Percentiles rank a stretch among this genome's conserved stretches.
Conservation (phyloP, 805 yeast genomes). For the Starmerella geochares region DNA sequence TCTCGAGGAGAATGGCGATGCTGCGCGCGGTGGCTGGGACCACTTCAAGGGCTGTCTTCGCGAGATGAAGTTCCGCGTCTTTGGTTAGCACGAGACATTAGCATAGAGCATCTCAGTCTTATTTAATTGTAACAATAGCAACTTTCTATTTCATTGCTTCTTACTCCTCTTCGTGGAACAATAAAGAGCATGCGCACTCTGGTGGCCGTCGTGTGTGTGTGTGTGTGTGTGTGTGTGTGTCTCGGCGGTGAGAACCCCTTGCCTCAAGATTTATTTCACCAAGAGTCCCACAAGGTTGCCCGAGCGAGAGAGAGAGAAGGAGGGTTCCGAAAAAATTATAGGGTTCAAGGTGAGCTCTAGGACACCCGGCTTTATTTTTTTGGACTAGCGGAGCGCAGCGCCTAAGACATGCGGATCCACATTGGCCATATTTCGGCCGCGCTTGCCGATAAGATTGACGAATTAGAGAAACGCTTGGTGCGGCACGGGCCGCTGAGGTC, state of each 20-base stretch:
- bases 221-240: no score
- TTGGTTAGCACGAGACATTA: background rate
- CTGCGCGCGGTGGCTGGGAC: constrained; percentile 29
- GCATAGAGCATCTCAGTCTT: background rate
- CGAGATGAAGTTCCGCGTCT: constrained; percentile 19
- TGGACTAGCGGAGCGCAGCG: no score
- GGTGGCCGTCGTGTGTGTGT: background rate
- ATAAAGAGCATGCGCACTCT: no score
- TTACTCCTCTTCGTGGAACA: no score
- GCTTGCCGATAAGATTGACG: constrained; percentile 39
- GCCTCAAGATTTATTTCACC: background rate
- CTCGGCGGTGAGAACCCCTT: background rate
- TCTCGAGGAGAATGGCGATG: constrained; percentile 87
- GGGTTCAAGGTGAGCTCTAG: no score
- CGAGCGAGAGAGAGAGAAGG: no score
- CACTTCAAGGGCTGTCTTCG: constrained; percentile 22
- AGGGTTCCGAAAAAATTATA: background rate
- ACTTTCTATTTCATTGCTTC: background rate
- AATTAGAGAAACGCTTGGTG: constrained; percentile 45
- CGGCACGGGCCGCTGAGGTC: constrained; percentile 50
- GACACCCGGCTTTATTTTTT: no score
- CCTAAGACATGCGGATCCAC: constrained; percentile 39
- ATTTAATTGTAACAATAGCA: constrained; percentile 4
- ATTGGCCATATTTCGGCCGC: constrained; percentile 57
- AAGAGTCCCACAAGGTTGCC: constrained; percentile 1